A percentile compares a stretch with the other conserved stretches of the same genome.
Conservation (phyloP, 257 asterid species). For the Solanum peruvianum region DNA sequence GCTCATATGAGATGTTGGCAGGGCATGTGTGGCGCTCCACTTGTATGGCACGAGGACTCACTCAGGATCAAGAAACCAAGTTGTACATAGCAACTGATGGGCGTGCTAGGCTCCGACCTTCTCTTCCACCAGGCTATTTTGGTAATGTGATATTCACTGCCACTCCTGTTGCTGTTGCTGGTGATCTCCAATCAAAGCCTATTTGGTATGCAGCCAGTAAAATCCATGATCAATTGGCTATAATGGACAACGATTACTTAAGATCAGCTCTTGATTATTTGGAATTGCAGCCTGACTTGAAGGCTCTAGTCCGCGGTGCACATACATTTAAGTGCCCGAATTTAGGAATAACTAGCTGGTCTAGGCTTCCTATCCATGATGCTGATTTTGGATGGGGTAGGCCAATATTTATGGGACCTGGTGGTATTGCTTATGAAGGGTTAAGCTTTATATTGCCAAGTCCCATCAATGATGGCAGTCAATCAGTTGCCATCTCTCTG, state of each 20-base stretch:
- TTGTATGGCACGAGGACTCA: conserved; percentile 62
- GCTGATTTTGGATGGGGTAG: conserved; percentile 88
- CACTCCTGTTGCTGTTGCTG: conserved; percentile 58
- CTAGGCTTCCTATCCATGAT: conserved; percentile 72
- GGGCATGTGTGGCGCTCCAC: conserved; percentile 80
- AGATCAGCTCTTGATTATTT: conserved; percentile 79
- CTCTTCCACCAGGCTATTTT: conserved; percentile 69
- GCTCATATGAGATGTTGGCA: conserved; percentile 82
- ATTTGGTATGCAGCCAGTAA: conserved; percentile 60
- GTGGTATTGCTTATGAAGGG: conserved; percentile 83
- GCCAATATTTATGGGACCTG: conserved; percentile 91
- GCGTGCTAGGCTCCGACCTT: conserved; percentile 51
- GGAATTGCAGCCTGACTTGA: conserved; percentile 79
- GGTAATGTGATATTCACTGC: conserved; percentile 83
- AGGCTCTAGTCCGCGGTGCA: conserved; percentile 78
- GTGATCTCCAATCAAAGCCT: conserved; percentile 52
- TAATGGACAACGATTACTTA: conserved; percentile 75
- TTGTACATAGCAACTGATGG: conserved; percentile 85
- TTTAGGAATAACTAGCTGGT: conserved; percentile 91
- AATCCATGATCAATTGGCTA: conserved; percentile 52
- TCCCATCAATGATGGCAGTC: conserved; percentile 53
- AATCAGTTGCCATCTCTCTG: conserved; percentile 65
- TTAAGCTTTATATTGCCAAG: conserved; percentile 70
- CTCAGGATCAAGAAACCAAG: conserved; percentile 55
- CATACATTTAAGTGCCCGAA: conserved; percentile 86